These are phyloP conservation scores for Biscogniauxia sp. DNA, from an alignment of 2,329 filamentous ascomycete species.

Conservation along the genomic window DNA sequence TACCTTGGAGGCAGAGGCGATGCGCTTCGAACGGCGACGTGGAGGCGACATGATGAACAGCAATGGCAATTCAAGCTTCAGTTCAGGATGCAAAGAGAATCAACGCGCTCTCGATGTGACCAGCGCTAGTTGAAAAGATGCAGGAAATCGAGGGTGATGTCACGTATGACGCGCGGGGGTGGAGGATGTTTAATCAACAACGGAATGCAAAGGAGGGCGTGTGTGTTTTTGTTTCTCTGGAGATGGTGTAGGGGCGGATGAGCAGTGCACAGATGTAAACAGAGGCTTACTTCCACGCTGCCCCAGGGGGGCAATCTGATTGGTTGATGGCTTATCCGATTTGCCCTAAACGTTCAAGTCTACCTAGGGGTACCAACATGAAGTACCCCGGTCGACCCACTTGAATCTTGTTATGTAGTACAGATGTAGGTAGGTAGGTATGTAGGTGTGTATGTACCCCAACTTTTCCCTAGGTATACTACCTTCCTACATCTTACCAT, in stretches of 20 bases:
- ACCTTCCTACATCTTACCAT: too few relatives aligned
- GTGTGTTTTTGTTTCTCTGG: not conserved
- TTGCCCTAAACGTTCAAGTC: not conserved
- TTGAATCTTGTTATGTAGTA: too few relatives aligned
- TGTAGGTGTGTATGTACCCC: too few relatives aligned
- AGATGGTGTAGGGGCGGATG: not conserved
- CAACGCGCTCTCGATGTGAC: constrained; percentile 1
- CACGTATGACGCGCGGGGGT: constrained; percentile 10
- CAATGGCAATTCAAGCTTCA: constrained; percentile 9
- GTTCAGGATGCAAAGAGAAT: constrained; percentile 2
- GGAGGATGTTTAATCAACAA: constrained; percentile 11
- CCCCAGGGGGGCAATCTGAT: not conserved
- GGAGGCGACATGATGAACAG: constrained; percentile 31
- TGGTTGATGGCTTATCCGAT: not conserved
- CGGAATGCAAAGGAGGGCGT: not conserved
- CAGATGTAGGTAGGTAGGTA: too few relatives aligned
- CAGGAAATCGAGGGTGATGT: constrained; percentile 23
- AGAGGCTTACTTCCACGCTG: not conserved
- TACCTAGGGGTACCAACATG: too few relatives aligned
- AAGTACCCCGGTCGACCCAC: too few relatives aligned
- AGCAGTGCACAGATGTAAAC: not conserved
- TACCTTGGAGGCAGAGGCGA: constrained; percentile 41
- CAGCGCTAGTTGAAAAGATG: constrained; percentile 5
- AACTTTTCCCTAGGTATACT: too few relatives aligned
- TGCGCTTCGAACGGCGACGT: constrained; percentile 42